Base-by-base conservation (phyloP, 2,329 filamentous ascomycete species). In the Penicillium sp. region DNA sequence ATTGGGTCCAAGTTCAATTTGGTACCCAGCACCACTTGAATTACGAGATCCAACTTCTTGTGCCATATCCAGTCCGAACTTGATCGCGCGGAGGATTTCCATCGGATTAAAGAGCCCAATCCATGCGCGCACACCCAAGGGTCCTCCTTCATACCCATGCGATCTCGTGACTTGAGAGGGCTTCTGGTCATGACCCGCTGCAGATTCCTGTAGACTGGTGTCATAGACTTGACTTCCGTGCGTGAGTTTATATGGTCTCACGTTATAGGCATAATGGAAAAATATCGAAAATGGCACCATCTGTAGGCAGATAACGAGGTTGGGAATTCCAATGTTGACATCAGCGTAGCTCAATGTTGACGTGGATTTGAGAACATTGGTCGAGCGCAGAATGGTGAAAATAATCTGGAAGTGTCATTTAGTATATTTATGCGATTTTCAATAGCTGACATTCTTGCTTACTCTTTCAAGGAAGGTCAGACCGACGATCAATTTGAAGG, bases 401-500 rank as follows among this genome's bases (percentile, higher is more conserved):
- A 73, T 47, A 29, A 74, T 68, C 69, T 72, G 49, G 14, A n/a
- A 44, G 5, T 14, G 23, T n/a, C 3, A 26, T 5, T 53, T 33
- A 53, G 50, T 16, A 11, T 42, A 14, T 4, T n/a, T 13, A n/a
- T 35, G 4, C 23, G 16, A 35, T 5, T 31, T 10, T 35, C 8
- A 23, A 23, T 4, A 23, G 13, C 2, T 11, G 3, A 10, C 3
- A 27, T 35, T 37, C 10, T 48, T 45, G 42, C 67, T 51, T 58
- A 72, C 71, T 31, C 61, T 59, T 57, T 74, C 68, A 1, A 72
- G 10, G 39, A 72, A 69, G 1, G 57, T 62, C 9, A 74, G 47
- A 50, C 65, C 65, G 19, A 76, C 64, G 29, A 76, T 68, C 16
- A 73, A 55, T 54, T 76, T 76, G 57, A 75, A 74, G 0, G 70